A percentile compares a stretch with the other conserved stretches of the same genome.
Conservation (phyloP, 805 yeast species). For the Tetrapisispora fleetii region DNA sequence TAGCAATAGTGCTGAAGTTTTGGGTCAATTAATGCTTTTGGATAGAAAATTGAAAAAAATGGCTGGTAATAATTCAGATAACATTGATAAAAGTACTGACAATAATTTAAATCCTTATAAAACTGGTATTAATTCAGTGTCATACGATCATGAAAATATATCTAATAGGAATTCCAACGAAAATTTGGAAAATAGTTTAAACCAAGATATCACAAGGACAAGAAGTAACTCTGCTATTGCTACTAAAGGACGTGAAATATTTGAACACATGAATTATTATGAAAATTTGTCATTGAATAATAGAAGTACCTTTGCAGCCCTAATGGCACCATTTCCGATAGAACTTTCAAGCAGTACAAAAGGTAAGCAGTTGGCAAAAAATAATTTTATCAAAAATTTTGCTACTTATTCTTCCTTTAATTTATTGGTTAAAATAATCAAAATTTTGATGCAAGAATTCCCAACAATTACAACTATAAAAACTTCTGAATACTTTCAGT, state of each 20-base stretch:
- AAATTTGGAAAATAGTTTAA: not conserved
- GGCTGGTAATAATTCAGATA: not conserved
- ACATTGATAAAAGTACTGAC: not conserved
- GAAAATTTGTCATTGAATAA: slow-evolving; percentile 12
- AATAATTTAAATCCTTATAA: not conserved
- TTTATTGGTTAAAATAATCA: slow-evolving; percentile 12
- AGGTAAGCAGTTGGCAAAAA: slow-evolving; percentile 13
- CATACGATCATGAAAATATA: not conserved
- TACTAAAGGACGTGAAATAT: slow-evolving; percentile 13
- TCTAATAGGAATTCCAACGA: not conserved
- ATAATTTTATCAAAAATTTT: slow-evolving; percentile 16
- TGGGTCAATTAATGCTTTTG: not conserved
- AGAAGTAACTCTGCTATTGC: not conserved
- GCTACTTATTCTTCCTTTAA: slow-evolving; percentile 17
- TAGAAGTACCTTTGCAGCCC: slow-evolving; percentile 8
- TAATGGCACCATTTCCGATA: slow-evolving; percentile 23
- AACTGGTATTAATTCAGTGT: not conserved
- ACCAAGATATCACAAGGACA: not conserved
- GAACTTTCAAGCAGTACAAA: slow-evolving; percentile 19
- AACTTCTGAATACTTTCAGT: slow-evolving; percentile 14
- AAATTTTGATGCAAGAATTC: slow-evolving; percentile 14
- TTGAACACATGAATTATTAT: slow-evolving; percentile 20
- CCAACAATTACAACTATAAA: slow-evolving; percentile 20
- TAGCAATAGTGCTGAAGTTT: not conserved
- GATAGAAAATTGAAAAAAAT: slow-evolving; percentile 1